Conservation (phyloP, 2,329 filamentous ascomycete genomes). For the Aspergillus ustus region DNA sequence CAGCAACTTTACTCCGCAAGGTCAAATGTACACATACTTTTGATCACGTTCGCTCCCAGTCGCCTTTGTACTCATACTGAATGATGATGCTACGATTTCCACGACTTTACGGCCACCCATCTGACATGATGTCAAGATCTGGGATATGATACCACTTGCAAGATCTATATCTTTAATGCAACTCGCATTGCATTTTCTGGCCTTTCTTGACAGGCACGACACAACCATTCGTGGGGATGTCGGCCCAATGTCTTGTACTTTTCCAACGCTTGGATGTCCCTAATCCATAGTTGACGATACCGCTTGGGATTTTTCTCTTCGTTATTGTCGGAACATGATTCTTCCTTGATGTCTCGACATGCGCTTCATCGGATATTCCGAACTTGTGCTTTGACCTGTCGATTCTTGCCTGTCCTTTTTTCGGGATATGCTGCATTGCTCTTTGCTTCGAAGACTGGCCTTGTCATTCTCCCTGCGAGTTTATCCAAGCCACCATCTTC, state of each 20-base stretch:
- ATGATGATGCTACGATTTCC: conserved; percentile 45
- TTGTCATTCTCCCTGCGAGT: conserved; percentile 8
- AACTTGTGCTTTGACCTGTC: conserved; percentile 9
- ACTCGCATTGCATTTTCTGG: conserved; percentile 26
- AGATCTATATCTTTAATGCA: conserved; percentile 30
- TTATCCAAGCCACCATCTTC: conserved; percentile 14
- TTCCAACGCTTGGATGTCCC: conserved; percentile 23
- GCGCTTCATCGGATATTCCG: conserved; percentile 2
- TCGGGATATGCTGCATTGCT: conserved; percentile 17
- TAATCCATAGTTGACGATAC: conserved; percentile 20
- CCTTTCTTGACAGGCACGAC: conserved; percentile 25
- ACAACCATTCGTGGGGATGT: conserved; percentile 21
- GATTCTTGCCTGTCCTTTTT: conserved; percentile 13
- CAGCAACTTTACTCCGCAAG: conserved; percentile 32
- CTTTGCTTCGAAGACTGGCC: conserved; percentile 10
- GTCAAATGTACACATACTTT: conserved; percentile 40
- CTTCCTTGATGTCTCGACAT: conserved; percentile 15
- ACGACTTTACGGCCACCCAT: conserved; percentile 33
- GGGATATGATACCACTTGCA: conserved; percentile 32
- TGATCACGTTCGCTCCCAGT: conserved; percentile 28
- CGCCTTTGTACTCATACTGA: conserved; percentile 43
- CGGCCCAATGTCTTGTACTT: conserved; percentile 28
- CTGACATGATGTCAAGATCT: conserved; percentile 30
- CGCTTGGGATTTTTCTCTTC: conserved; percentile 13
- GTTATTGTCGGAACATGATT: conserved; percentile 7